A percentile compares a stretch with the other conserved stretches of the same genome.
These are phyloP conservation scores for Starmera quercuum DNA, from an alignment of 805 yeast species.

Conservation along the genomic window DNA sequence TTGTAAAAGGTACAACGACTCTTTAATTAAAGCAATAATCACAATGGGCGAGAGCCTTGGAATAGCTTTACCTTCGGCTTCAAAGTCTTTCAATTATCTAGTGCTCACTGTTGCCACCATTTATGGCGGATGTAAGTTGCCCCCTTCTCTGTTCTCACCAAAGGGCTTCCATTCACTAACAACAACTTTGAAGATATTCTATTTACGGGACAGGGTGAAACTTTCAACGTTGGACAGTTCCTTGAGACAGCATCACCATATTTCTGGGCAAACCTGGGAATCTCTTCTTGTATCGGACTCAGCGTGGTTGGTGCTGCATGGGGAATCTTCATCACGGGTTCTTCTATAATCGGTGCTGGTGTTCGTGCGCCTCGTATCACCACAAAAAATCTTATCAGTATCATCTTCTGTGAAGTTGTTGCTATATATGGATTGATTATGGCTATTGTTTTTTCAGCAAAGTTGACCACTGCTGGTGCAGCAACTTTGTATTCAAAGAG, in stretches of 20 bases:
- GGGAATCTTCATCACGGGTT: conserved; percentile 96
- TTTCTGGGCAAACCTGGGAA: conserved; percentile 94
- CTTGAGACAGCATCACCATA: conserved; percentile 84
- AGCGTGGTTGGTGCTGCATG: conserved; percentile 98
- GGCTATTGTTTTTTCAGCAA: conserved; percentile 94
- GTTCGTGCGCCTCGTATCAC: conserved; percentile 96
- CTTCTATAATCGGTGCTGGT: conserved; percentile 95
- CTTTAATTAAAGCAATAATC: too few species aligned
- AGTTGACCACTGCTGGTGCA: conserved; percentile 62
- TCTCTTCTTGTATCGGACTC: conserved; percentile 84
- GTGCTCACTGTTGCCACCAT: conserved; percentile 10
- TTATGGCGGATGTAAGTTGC: conserved; percentile 19
- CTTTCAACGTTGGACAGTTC: conserved; percentile 86
- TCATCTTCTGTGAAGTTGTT: conserved; percentile 98
- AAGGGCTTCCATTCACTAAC: not conserved
- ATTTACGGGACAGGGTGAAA: conserved; percentile 88
- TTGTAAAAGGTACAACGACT: too few species aligned
- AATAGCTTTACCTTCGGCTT: conserved; percentile 12
- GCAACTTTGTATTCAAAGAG: conserved; percentile 63
- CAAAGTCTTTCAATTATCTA: conserved; percentile 9
- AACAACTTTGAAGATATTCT: conserved; percentile 27
- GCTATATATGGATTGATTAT: conserved; percentile 97
- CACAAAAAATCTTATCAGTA: conserved; percentile 91
- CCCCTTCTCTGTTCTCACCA: not conserved
- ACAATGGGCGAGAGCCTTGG: conserved; percentile 12